Evolutionary conservation across 805 yeast species (phyloP).

Genomic region (Yarrowia sp.): DNA sequence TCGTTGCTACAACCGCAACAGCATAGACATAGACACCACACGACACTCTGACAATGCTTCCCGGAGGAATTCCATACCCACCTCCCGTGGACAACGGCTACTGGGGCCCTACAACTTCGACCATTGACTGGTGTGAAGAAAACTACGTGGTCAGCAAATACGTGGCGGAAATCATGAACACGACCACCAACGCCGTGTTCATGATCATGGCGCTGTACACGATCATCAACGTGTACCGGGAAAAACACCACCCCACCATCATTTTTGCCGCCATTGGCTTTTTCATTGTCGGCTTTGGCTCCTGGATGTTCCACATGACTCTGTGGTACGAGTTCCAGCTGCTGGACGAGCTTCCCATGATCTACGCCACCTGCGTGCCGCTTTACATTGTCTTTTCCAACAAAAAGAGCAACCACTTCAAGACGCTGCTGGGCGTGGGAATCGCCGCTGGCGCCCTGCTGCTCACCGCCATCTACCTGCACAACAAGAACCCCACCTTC

Average conservation of each 20-base stretch:
- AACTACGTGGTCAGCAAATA: slow-evolving; percentile 86
- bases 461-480: slow-evolving; percentile 75
- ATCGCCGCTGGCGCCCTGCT: slow-evolving; percentile 62
- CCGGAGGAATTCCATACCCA: slow-evolving; percentile 30
- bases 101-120: slow-evolving; percentile 62
- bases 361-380: slow-evolving; percentile 95
- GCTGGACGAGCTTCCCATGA: slow-evolving; percentile 96
- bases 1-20: too few relatives aligned
- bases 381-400: slow-evolving; percentile 82
- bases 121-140: slow-evolving; percentile 99
- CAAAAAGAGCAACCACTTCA: slow-evolving; percentile 53
- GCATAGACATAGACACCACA: background rate
- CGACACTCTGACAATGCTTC: slow-evolving; percentile 8
- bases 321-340: slow-evolving; percentile 86
- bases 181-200: slow-evolving; percentile 73
- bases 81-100: slow-evolving; percentile 25
- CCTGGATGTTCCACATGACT: slow-evolving; percentile 97
- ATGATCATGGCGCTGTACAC: slow-evolving; percentile 67
- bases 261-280: slow-evolving; percentile 78
- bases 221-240: slow-evolving; percentile 63
- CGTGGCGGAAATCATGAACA: slow-evolving; percentile 89
- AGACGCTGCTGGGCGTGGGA: slow-evolving; percentile 56
- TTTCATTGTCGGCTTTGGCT: slow-evolving; percentile 87
- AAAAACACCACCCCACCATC: slow-evolving; percentile 74
- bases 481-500: slow-evolving; percentile 79